Evolutionary conservation across 768 basidiomycete species (phyloP), one percentile per base, ranked within the genome.

Genomic region (Suillus weaverae): DNA sequence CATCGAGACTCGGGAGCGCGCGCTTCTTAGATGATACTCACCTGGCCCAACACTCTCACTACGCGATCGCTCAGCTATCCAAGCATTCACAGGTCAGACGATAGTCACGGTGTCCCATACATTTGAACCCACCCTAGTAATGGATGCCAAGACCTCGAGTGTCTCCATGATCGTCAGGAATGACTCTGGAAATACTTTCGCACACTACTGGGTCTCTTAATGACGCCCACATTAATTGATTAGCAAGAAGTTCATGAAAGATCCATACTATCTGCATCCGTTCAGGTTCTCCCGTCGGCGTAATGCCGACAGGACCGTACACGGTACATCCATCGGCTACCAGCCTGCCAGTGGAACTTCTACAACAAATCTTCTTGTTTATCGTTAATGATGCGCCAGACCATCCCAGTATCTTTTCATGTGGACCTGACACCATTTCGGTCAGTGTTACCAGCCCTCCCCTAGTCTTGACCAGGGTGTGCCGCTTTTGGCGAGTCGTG

Each of bases 21-120:
- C 18, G 16, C 30, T 32, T 11, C 43, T 43, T 41, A 1, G 3
- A 13, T 60, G 22, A 63, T 57, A 71, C 79, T 54, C 72, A 91
- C 92, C 87, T 93, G 91, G 4, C 90, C 92, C 22, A 94, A 77
- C 9, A 94, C 81, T 66, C 92, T 81, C 8, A 88, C 78, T 1
- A 93, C 86, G 63, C 83, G 81, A 32, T 85, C 82, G 70, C 87
- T 92, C 62, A 94, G 79, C 92, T 94, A 70, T 62, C 53, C 38
- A 7, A 8, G 32, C 5, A 22, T 16, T 36, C 41, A 39, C 60
- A 50, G 48, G 43, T 41, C 30, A 38, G 39, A 65, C 62, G 62
- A 67, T 61, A 50, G 10, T 51, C 54, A 60, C 5, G 16, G 30
- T 55, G 13, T 35, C 36, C 30, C 48, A 20, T 38, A 3, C 32